Evolutionary conservation across 768 basidiomycete genomes (phyloP).

Genomic region (Favolaschia claudopus): DNA sequence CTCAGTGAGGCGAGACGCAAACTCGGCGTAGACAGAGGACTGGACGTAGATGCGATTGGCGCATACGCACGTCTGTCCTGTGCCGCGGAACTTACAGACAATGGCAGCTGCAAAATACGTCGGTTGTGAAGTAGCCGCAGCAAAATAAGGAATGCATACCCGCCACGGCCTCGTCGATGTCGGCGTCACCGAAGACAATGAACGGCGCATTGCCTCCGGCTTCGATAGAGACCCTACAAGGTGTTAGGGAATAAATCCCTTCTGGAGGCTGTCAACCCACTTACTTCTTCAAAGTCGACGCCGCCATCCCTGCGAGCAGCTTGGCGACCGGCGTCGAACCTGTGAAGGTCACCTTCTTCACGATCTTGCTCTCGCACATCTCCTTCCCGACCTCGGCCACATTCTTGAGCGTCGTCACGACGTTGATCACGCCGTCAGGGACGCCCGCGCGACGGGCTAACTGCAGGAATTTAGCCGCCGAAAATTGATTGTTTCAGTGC

Average conservation of each 20-base stretch:
- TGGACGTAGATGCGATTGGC: constrained; percentile 96
- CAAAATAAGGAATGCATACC: constrained; percentile 49
- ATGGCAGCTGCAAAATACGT: constrained; percentile 60
- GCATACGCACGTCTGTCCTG: constrained; percentile 87
- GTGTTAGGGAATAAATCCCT: not conserved
- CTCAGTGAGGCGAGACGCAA: constrained; percentile 86
- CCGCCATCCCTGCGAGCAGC: constrained; percentile 72
- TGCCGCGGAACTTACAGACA: constrained; percentile 78
- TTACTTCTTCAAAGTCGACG: constrained; percentile 85
- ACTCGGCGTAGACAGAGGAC: constrained; percentile 89
- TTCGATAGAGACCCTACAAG: constrained; percentile 71
- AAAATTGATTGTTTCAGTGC: too few relatives aligned
- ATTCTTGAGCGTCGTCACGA: constrained; percentile 88
- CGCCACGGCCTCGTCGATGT: constrained; percentile 90
- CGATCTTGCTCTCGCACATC: constrained; percentile 86
- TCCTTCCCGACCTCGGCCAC: constrained; percentile 90
- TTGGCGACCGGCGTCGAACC: constrained; percentile 87
- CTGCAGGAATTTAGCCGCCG: constrained; percentile 43
- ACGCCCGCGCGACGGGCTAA: constrained; percentile 89
- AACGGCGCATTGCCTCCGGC: constrained; percentile 96
- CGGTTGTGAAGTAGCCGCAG: not conserved
- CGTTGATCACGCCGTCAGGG: constrained; percentile 94
- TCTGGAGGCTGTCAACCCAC: constrained; percentile 24
- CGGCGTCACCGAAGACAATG: constrained; percentile 96
- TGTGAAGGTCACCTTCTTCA: constrained; percentile 93